Percentiles rank a stretch among this genome's conserved stretches.
Conservation (phyloP, 75 land plant species). For the Picea sitchensis region DNA sequence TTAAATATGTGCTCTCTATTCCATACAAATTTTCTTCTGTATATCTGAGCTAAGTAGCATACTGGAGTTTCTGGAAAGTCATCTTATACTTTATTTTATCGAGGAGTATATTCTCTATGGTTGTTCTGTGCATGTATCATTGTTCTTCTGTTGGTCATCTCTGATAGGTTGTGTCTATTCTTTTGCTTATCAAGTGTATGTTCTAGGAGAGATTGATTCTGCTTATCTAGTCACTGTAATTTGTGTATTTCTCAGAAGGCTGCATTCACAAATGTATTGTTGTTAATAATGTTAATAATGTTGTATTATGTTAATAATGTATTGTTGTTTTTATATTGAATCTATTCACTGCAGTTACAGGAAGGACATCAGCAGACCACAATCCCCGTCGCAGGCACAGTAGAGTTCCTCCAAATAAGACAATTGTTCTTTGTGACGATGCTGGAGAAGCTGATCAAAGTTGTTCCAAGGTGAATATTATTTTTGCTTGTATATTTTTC, state of each 20-base stretch:
- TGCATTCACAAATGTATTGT: background rate
- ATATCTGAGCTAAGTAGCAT: too few relatives aligned
- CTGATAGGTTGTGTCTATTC: background rate
- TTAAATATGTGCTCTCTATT: too few relatives aligned
- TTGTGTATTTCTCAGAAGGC: background rate
- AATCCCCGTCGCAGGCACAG: background rate
- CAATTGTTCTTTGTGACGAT: slow-evolving; percentile 5
- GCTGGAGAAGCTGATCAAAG: background rate
- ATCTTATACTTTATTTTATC: too few relatives aligned
- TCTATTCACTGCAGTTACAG: background rate
- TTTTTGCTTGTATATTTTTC: background rate
- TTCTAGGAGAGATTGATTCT: background rate
- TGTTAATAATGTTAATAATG: background rate
- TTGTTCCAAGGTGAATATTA: background rate
- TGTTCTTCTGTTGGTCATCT: too few relatives aligned
- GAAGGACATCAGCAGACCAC: background rate
- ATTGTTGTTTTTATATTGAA: background rate
- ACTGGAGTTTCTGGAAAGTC: too few relatives aligned
- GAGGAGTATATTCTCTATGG: too few relatives aligned
- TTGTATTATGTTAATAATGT: background rate
- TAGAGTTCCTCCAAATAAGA: background rate
- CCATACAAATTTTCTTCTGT: too few relatives aligned
- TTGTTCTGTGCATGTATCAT: too few relatives aligned
- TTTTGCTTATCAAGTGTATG: background rate
- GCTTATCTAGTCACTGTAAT: background rate